Base-by-base conservation (phyloP, 306 rosid species). In the Cicer chorassanicum region DNA sequence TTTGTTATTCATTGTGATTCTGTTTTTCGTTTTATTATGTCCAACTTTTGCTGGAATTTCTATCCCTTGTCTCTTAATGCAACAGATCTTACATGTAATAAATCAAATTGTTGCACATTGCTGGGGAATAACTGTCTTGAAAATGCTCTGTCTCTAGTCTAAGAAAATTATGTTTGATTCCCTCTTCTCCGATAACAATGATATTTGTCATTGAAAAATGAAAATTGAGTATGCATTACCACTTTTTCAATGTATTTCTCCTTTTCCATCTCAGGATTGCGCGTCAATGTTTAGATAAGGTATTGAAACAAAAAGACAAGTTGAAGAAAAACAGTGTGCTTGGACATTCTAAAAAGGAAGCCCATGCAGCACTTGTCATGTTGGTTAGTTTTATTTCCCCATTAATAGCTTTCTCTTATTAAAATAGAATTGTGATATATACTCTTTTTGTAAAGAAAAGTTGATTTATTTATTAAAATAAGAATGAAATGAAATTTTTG, bases 251-350 rank as follows among this genome's bases (percentile, higher is more conserved):
- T 75, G 50, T 45, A 45, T 71, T 54, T 71, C 24, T 78, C 43
- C 71, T 68, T 69, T 74, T 81, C 19, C 49, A 69, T 81, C 77
- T 61, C 68, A 93, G 98, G 86, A 91, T 93, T 45, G 82, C 89
- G 50, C 84, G 64, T 6, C 74, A 69, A 69, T 75, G 50, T 55
- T 84, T 91, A 76, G 54, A 87, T 78, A 89, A 85, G 80, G 66
- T 73, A 41, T 68, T 21, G 70, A 89, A 81, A 82, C 85, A 77
- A 49, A 83, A 80, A 3, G 87, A 77, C 60, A 84, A 84, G 81
- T 36, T 15, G 40, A 77, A 80, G 73, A 78, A 56, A 70, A 12
- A 48, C 45, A 79, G 77, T 53, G 73, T 78, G 56, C 69, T 78
- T 34, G 89, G 83, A 51, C 81, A 78, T 75, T 64, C 83, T 69